Evolutionary conservation across 2,329 filamentous ascomycete genomes (phyloP).

Genomic region (Colletotrichum somersetense): DNA sequence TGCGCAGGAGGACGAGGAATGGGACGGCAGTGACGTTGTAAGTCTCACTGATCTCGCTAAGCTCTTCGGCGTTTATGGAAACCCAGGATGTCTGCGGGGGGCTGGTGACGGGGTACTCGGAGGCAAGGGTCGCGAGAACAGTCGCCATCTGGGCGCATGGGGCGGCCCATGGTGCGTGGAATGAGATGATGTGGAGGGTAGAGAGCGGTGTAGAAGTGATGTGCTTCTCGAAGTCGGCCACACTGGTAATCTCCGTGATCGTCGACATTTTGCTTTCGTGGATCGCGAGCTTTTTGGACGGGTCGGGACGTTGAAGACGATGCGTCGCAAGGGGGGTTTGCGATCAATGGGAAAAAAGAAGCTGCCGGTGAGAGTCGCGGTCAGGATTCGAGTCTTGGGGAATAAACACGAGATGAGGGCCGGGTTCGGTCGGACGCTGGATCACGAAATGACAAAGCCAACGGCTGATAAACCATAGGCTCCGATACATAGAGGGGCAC

Average conservation of each 20-base stretch:
- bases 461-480: constrained; percentile 39
- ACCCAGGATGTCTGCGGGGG: constrained; percentile 83
- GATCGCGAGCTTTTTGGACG: constrained; percentile 20
- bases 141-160: constrained; percentile 95
- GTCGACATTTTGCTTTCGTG: constrained; percentile 71
- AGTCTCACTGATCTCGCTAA: constrained; percentile 89
- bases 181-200: constrained; percentile 87
- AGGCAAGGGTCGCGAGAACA: constrained; percentile 86
- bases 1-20: constrained; percentile 85
- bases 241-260: constrained; percentile 81
- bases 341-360: constrained; percentile 11
- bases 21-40: constrained; percentile 97
- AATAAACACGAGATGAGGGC: constrained; percentile 13
- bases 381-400: constrained; percentile 10
- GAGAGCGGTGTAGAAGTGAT: constrained; percentile 74
- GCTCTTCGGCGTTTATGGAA: constrained; percentile 92
- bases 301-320: not conserved
- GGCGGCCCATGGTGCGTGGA: constrained; percentile 96
- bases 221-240: constrained; percentile 79
- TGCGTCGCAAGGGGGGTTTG: not conserved
- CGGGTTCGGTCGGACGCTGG: constrained; percentile 11
- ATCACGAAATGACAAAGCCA: constrained; percentile 37
- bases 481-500: constrained; percentile 38
- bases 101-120: constrained; percentile 80
- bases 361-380: constrained; percentile 18